Evolutionary conservation across 139 green algal species (phyloP), one percentile per base, ranked within the genome.

Genomic region (Tetraselmis chui): DNA sequence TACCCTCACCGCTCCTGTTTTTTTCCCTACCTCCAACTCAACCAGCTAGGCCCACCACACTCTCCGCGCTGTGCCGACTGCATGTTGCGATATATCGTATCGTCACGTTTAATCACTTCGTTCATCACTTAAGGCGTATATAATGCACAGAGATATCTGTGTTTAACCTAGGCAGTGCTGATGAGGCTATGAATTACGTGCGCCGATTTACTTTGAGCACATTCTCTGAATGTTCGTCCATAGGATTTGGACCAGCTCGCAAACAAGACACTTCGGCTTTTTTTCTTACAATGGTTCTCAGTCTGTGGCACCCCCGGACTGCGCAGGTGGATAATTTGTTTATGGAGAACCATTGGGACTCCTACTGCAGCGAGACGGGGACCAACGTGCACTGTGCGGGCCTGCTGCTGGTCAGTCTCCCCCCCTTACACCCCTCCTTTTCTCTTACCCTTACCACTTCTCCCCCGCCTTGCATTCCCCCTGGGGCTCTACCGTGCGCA

Each of bases 281-380:
- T n/a, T n/a, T n/a, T n/a, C n/a, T n/a, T n/a, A n/a, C n/a, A n/a
- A 78, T 23, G 1, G 2, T 31, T 79, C 23, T 28, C 31, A 29
- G 11, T 84, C 59, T 79, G 80, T 58, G 29, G 24, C 27, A 1
- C 18, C n/a, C n/a, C n/a, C n/a, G n/a, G n/a, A n/a, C n/a, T n/a
- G 22, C 80, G 79, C 83, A 86, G 83, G 78, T 84, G 59, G 85
- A 88, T 29, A 80, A 88, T 29, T 45, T 86, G 82, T 88, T 88
- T 28, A 29, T 22, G 30, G 32, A 82, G 29, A 86, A 88, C 75
- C 75, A 86, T 26, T 86, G 79, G 82, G 85, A 86, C n/a, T 81
- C 75, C 1, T 84, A 83, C 75, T 88, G 85, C 85, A 86, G 82
- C 23, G 79, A 32, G 30, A 18, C 1, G 11, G 29, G 74, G 23